A percentile compares a stretch with the other conserved stretches of the same genome.
Conservation (phyloP, 306 rosid genomes). For the Arachis stenosperma region DNA sequence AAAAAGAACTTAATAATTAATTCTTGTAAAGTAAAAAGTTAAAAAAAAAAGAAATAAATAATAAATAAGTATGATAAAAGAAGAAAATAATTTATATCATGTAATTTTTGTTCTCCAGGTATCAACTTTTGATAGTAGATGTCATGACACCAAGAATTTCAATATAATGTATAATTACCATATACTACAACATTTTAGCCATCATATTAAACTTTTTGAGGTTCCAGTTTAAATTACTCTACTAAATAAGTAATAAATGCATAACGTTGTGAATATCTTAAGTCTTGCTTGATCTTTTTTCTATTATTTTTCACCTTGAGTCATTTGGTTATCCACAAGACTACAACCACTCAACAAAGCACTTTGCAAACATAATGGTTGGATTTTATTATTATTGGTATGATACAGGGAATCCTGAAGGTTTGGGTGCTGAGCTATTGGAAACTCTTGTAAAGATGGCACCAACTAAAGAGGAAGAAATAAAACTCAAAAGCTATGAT, state of each 20-base stretch:
- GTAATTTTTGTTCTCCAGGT: too few species aligned
- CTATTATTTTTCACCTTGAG: constrained; percentile 14
- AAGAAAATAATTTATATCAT: too few species aligned
- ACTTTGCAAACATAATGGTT: constrained; percentile 33
- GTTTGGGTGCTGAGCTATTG: constrained; percentile 89
- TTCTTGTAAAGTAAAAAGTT: too few species aligned
- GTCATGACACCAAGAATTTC: constrained; percentile 1
- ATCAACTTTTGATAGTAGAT: too few species aligned
- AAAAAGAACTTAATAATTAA: too few species aligned
- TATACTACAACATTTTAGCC: background rate
- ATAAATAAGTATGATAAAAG: too few species aligned
- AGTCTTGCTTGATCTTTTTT: background rate
- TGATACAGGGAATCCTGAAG: constrained; percentile 84
- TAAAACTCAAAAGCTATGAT: constrained; percentile 70
- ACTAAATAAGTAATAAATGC: constrained; percentile 5
- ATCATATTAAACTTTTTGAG: constrained; percentile 15
- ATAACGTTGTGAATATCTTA: background rate
- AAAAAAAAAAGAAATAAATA: too few species aligned
- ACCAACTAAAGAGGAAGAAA: constrained; percentile 98
- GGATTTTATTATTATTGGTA: constrained; percentile 29
- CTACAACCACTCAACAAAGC: background rate
- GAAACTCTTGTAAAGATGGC: constrained; percentile 99
- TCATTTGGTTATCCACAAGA: background rate
- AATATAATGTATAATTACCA: background rate
- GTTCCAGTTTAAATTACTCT: constrained; percentile 5